Base-by-base conservation (phyloP, 805 yeast genomes). In the Diddensiella caesifluorescens region DNA sequence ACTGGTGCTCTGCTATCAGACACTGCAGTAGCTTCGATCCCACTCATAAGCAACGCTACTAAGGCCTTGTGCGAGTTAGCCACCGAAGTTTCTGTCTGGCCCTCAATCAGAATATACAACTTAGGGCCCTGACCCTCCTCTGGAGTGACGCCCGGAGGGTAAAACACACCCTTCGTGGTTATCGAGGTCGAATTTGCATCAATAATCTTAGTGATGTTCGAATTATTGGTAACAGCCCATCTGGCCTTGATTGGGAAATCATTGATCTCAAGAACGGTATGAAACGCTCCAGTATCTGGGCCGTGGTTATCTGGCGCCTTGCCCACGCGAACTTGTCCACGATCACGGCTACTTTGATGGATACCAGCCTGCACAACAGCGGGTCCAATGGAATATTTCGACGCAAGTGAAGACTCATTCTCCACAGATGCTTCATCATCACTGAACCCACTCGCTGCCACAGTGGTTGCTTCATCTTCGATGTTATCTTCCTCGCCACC, bases 91-190 rank as follows among this genome's bases (percentile, higher is more conserved):
- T 79, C 82, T 4, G 74, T 75, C 12, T 71, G 72, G 2, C 90
- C 88, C 59, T 90, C 97, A 23, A 90, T 77, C 18, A 83, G 67
- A 13, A 90, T 63, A 50, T 83, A 83, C 42, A 90, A 65, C 61
- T 86, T 88, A 1, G 86, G 85, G 27, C 81, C 87, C 12, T 78
- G 81, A 3, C 61, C 67, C 0, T 69, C 74, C 13, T 69, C 67
- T 2, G 83, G 80, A 9, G 59, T 64, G 35, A 74, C 64, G 0
- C 84, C 82, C 13, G 74, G 68, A 0, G 87, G 80, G 49, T 83
- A 81, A 55, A 66, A 88, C 47, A 74, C 76, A 12, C 98, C 98
- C 55, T 79, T 84, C 41, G 79, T 77, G 1, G 96, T 88, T 34
- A 89, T 76, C 4, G 95, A 78, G 2, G 87, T 77, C 1, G 80